Evolutionary conservation across 2,329 filamentous ascomycete genomes (phyloP), one percentile per base, ranked within the genome.

Genomic region (Paramyrothecium roridum): DNA sequence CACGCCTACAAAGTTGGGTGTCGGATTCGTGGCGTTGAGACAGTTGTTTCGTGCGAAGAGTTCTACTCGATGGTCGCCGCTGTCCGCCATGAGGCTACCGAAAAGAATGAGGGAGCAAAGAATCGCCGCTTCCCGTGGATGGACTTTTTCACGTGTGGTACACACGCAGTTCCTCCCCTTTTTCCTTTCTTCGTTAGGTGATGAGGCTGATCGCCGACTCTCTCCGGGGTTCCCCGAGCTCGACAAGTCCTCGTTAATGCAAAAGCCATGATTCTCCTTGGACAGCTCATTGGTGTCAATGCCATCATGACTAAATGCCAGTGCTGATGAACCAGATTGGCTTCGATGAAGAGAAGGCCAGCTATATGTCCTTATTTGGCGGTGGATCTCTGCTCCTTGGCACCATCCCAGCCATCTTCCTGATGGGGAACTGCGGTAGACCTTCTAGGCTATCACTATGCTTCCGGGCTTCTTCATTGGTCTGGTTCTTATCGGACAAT

Each of bases 381-480:
- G 87, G 87, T 23, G 87, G 85, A 3, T 74, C 86, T 0, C 78
- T 91, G 1, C 77, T 90, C 0, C 62, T 91, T 17, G 87, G 86
- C 21, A 87, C 86, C 0, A 85, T 89, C 34, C 86, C 86, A 0
- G 86, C 85, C 1, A 83, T 87, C 54, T 79, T 89, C 66, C 82
- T 82, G 59, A 91, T 91, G 87, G 88, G 91, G 65, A 81, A 77
- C 3, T 90, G 85, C 50, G 87, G 87, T 13, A 84, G 88, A 21
- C 84, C 87, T 90, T 90, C 79, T 90, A 87, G 88, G 88, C 87
- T 33, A 88, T 86, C 58, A 79, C 78, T 4, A 90, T 88, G 82
- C 74, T 91, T 45, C 87, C 87, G 0, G 85, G 86, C 0, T 90
- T 90, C 77, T 88, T 90, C 63, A 67, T 90, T 48, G 87, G 87